Evolutionary conservation across 352 stramenopile species (phyloP).

Genomic region (Globisporangium carolinianum): DNA sequence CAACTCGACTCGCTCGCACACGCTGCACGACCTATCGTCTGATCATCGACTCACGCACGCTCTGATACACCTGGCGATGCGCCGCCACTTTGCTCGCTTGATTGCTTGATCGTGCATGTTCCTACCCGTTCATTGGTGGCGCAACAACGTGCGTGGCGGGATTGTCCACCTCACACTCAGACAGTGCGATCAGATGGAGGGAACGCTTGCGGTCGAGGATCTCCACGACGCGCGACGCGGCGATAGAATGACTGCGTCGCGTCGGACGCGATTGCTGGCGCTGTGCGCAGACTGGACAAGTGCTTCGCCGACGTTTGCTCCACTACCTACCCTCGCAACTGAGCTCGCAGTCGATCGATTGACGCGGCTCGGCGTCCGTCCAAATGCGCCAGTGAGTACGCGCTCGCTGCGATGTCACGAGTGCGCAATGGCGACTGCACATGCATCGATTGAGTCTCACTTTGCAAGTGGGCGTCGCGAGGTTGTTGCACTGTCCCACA

Average conservation of each 20-base stretch:
- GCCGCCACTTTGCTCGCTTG: background rate
- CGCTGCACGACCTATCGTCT: background rate
- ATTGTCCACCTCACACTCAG: slow-evolving; percentile 1
- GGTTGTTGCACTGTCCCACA: too few species aligned
- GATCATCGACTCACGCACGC: background rate
- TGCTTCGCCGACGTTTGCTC: too few species aligned
- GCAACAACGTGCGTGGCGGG: background rate
- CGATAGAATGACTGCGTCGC: background rate
- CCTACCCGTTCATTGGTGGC: background rate
- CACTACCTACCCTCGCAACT: too few species aligned
- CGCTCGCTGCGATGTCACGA: too few species aligned
- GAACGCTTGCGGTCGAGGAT: too few species aligned
- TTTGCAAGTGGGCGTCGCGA: too few species aligned
- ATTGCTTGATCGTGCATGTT: background rate
- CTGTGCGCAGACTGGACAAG: background rate
- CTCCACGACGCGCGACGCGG: background rate
- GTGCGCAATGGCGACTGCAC: too few species aligned
- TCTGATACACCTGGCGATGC: background rate
- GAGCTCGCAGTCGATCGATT: too few species aligned
- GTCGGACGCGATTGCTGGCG: background rate
- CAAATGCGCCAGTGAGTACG: too few species aligned
- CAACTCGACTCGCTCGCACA: background rate
- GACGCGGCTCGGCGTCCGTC: too few species aligned
- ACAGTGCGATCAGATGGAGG: background rate
- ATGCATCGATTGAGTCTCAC: too few species aligned